phyloP scores from a whole-genome alignment of 805 yeast species.

The Ogataea naganishii region DNA sequence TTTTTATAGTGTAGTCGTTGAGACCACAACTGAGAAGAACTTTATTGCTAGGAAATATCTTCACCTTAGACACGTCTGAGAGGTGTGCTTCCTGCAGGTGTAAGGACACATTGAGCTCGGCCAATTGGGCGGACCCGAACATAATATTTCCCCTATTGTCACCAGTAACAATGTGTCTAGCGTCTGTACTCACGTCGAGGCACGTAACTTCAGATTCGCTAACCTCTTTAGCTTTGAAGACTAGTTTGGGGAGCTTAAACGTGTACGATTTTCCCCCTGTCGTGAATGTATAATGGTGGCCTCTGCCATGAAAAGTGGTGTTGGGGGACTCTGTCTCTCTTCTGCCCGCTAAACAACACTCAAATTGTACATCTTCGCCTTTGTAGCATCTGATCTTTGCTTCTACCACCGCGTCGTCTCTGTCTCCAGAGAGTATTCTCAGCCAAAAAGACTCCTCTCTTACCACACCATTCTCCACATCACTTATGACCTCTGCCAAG shows the following conservation, averaged over 20 bases:
- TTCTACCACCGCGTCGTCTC: too few species aligned
- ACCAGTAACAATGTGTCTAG: constrained; percentile 7
- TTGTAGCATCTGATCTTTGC: too few species aligned
- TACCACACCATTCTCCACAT: constrained; percentile 3
- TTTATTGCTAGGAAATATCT: constrained; percentile 56
- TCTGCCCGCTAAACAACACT: too few species aligned
- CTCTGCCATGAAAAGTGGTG: too few species aligned
- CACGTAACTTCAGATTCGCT: constrained; percentile 5
- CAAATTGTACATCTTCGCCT: too few species aligned
- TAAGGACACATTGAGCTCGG: constrained; percentile 1
- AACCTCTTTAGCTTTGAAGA: not conserved
- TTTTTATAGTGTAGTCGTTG: constrained; percentile 44
- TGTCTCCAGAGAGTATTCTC: too few species aligned
- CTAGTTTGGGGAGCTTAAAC: too few species aligned
- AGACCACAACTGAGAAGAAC: constrained; percentile 52
- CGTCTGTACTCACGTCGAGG: constrained; percentile 2
- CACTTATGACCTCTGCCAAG: constrained; percentile 9
- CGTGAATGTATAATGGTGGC: too few species aligned
- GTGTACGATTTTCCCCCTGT: too few species aligned
- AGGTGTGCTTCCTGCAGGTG: constrained; percentile 36
- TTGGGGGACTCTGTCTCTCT: too few species aligned
- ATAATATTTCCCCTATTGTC: constrained; percentile 9
- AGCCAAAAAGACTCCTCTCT: constrained; percentile 6
- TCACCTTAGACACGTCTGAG: constrained; percentile 31
- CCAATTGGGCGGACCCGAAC: constrained; percentile 5